These are phyloP conservation scores for Lophiostoma macrostomum DNA, from an alignment of 495 filamentous ascomycete genomes.

Conservation along the genomic window DNA sequence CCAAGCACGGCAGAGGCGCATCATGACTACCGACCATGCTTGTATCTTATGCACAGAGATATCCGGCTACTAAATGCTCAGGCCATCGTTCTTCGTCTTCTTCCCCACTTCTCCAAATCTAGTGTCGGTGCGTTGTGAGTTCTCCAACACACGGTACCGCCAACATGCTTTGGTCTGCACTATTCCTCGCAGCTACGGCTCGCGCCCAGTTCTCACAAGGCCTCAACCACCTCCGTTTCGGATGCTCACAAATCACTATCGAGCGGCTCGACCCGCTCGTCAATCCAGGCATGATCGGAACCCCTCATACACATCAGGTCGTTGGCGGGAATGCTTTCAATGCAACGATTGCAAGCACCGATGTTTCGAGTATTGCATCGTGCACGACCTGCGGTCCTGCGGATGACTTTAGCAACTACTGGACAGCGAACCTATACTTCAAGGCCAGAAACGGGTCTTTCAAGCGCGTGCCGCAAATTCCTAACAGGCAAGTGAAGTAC, in stretches of 20 bases:
- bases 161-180: slow-evolving; percentile 9
- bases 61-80: too few relatives aligned
- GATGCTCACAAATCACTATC: slow-evolving; percentile 22
- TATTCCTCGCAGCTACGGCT: slow-evolving; percentile 3
- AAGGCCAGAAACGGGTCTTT: slow-evolving; percentile 15
- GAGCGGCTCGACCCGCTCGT: slow-evolving; percentile 19
- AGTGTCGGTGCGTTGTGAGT: too few relatives aligned
- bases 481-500: slow-evolving; percentile 7
- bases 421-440: slow-evolving; percentile 24
- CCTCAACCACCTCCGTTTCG: slow-evolving; percentile 16
- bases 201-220: slow-evolving; percentile 1
- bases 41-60: too few relatives aligned
- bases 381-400: slow-evolving; percentile 16
- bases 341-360: slow-evolving; percentile 8
- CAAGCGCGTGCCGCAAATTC: slow-evolving; percentile 13
- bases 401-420: slow-evolving; percentile 20
- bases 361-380: slow-evolving; percentile 6
- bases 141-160: too few relatives aligned
- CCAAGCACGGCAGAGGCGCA: too few relatives aligned
- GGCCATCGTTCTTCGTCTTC: too few relatives aligned
- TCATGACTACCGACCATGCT: too few relatives aligned
- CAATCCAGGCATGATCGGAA: slow-evolving; percentile 3
- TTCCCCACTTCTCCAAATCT: too few relatives aligned
- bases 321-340: slow-evolving; percentile 20
- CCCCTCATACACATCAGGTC: slow-evolving; percentile 19